Conservation (phyloP, 768 basidiomycete species). For the Suillus subluteus region DNA sequence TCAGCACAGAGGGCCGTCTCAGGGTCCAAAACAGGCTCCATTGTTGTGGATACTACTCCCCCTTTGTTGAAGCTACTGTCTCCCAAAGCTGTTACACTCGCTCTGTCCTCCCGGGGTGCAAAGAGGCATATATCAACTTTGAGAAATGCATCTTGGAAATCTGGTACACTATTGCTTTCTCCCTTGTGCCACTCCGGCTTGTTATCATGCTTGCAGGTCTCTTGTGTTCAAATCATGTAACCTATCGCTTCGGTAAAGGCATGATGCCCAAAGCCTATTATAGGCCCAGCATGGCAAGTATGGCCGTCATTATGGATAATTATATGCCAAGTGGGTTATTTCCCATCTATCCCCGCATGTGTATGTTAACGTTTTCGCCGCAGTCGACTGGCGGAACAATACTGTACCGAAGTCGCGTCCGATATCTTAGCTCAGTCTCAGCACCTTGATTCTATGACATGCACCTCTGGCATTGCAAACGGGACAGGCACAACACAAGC, state of each 20-base stretch:
- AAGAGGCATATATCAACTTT: constrained; percentile 60
- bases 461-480: not conserved
- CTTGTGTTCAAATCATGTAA: constrained; percentile 82
- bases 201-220: constrained; percentile 62
- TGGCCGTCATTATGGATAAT: constrained; percentile 85
- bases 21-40: constrained; percentile 71
- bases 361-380: not conserved
- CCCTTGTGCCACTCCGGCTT: constrained; percentile 70
- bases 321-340: constrained; percentile 68
- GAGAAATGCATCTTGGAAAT: constrained; percentile 55
- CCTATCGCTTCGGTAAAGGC: constrained; percentile 86
- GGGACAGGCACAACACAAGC: constrained; percentile 22
- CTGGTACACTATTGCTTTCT: constrained; percentile 71
- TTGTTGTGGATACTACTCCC: constrained; percentile 84
- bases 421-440: constrained; percentile 62
- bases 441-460: constrained; percentile 38
- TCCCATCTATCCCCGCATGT: not conserved
- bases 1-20: constrained; percentile 63
- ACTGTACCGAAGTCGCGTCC: constrained; percentile 64
- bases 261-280: constrained; percentile 61
- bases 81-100: constrained; percentile 76
- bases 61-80: constrained; percentile 79
- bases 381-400: constrained; percentile 77
- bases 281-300: constrained; percentile 68
- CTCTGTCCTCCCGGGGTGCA: constrained; percentile 74